Evolutionary conservation across 768 basidiomycete genomes (phyloP).

Genomic region (Lactarius pseudohatsudake): DNA sequence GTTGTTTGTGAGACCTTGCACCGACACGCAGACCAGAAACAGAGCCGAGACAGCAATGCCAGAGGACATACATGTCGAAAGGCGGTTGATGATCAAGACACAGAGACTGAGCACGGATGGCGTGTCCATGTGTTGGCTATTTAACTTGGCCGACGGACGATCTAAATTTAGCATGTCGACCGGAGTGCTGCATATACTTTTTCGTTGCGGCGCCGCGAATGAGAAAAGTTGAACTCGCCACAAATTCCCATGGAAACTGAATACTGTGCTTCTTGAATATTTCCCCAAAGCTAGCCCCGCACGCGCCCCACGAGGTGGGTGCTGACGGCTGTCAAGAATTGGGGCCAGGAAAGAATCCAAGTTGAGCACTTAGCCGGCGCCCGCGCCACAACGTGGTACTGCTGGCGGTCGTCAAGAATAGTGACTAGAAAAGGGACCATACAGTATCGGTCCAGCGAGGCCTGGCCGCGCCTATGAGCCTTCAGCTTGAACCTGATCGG

Average conservation of each 20-base stretch:
- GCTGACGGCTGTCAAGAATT: too few relatives aligned
- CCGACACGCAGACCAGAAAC: constrained; percentile 15
- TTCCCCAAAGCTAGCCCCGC: background rate
- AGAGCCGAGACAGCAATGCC: background rate
- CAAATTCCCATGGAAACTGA: background rate
- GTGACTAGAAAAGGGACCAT: too few relatives aligned
- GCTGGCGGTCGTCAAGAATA: too few relatives aligned
- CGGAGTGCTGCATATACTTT: background rate
- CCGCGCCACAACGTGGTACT: too few relatives aligned
- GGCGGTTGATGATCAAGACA: background rate
- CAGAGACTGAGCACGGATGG: background rate
- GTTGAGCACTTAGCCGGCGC: too few relatives aligned
- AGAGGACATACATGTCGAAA: background rate
- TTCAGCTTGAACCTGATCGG: too few relatives aligned
- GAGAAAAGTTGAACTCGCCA: background rate
- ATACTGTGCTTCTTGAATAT: background rate
- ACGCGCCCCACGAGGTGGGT: too few relatives aligned
- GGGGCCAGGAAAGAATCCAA: too few relatives aligned
- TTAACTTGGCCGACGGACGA: background rate
- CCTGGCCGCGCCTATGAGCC: too few relatives aligned
- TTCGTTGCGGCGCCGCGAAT: background rate
- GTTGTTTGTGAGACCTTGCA: constrained; percentile 39
- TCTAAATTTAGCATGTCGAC: background rate
- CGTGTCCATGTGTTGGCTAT: background rate
- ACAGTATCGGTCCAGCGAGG: too few relatives aligned